phyloP scores from a whole-genome alignment of 2,329 filamentous ascomycete genomes.

The Metarhizium guizhouense region DNA sequence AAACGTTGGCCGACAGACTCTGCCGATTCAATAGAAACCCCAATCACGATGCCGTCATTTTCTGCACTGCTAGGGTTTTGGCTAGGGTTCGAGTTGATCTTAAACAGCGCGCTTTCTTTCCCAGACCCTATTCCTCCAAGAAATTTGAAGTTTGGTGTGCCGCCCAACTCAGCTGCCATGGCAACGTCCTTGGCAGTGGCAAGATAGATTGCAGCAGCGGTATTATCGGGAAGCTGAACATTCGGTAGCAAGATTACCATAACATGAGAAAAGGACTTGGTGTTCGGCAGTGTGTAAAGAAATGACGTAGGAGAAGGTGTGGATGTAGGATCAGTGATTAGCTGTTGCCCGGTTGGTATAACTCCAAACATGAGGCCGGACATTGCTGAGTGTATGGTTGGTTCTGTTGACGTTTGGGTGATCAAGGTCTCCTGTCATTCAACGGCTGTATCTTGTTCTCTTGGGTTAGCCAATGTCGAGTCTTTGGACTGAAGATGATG shows the following conservation, averaged over 20 bases:
- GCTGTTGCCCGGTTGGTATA: conserved; percentile 50
- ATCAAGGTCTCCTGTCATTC: not conserved
- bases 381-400: conserved; percentile 18
- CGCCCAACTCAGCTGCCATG: conserved; percentile 28
- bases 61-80: conserved; percentile 9
- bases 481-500: not conserved
- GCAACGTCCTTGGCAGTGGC: conserved; percentile 41
- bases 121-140: conserved; percentile 83
- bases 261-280: conserved; percentile 63
- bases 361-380: conserved; percentile 46
- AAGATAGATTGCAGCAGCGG: conserved; percentile 85
- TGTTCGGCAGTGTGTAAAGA: conserved; percentile 41
- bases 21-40: conserved; percentile 72
- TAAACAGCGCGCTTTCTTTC: conserved; percentile 90
- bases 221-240: conserved; percentile 59
- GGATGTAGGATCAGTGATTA: conserved; percentile 46
- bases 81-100: conserved; percentile 38
- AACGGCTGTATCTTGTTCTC: not conserved
- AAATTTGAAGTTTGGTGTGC: conserved; percentile 60
- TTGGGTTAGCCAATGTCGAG: not conserved
- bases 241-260: conserved; percentile 84
- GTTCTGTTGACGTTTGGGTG: not conserved
- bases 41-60: conserved; percentile 56
- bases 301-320: conserved; percentile 45
- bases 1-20: conserved; percentile 63